phyloP scores from a whole-genome alignment of 331 rosid genomes.

The Quercus tomentella region DNA sequence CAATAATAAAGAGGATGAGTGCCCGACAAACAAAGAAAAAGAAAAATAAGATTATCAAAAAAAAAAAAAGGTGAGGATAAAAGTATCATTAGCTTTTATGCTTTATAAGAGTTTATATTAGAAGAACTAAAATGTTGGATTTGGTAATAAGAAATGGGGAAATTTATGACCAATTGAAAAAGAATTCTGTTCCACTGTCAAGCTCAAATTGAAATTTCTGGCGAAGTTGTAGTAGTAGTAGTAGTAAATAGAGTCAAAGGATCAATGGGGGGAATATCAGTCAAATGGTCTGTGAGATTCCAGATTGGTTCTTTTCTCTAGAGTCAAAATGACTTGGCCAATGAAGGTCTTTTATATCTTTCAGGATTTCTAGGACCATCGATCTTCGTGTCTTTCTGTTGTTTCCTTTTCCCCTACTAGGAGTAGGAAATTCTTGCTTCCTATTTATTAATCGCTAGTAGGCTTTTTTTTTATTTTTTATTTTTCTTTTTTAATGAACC shows the following conservation, averaged over 20 bases:
- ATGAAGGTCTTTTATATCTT: background rate
- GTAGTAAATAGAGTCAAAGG: background rate
- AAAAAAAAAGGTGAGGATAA: background rate
- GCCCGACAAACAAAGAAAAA: background rate
- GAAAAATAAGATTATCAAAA: too few species aligned
- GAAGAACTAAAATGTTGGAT: background rate
- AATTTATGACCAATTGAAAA: background rate
- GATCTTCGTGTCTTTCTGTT: background rate
- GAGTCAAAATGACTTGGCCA: background rate
- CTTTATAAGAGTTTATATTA: background rate
- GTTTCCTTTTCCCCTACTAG: background rate
- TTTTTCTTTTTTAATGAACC: background rate
- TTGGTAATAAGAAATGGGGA: background rate
- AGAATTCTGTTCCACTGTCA: background rate
- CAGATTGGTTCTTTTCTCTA: background rate
- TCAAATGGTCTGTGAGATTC: constrained; percentile 3
- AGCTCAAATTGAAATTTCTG: background rate
- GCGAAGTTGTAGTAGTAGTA: background rate
- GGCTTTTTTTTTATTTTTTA: too few species aligned
- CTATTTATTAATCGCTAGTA: too few species aligned
- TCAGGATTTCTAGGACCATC: background rate
- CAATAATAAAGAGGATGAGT: background rate
- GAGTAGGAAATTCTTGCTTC: background rate
- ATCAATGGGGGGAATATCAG: background rate
- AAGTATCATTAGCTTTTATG: background rate